These are phyloP conservation scores for Nannochloropsis gaditana DNA, from an alignment of 108 stramenopile genomes.

Conservation along the genomic window DNA sequence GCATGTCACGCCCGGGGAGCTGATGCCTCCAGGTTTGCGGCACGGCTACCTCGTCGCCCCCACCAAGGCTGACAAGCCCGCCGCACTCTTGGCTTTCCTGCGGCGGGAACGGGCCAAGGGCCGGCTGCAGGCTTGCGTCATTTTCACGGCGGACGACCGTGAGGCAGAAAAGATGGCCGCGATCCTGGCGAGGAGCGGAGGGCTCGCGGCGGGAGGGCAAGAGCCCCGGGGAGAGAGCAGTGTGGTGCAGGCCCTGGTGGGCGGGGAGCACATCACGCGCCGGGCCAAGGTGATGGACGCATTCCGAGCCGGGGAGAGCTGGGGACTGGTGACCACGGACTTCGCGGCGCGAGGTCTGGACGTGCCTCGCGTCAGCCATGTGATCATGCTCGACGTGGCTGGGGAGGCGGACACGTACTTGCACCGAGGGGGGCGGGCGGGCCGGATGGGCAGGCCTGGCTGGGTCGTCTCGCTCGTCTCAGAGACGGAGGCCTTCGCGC, in stretches of 20 bases:
- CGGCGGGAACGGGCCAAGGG: slow-evolving; percentile 55
- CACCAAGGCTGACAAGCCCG: slow-evolving; percentile 62
- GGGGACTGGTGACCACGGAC: slow-evolving; percentile 39
- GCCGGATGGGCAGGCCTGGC: slow-evolving; percentile 44
- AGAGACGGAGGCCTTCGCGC: slow-evolving; percentile 50
- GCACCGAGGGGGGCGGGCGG: slow-evolving; percentile 50
- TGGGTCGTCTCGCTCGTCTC: slow-evolving; percentile 40
- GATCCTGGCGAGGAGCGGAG: slow-evolving; percentile 45
- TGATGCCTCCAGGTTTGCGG: slow-evolving; percentile 69
- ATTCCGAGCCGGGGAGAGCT: slow-evolving; percentile 32
- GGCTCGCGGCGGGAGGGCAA: background rate
- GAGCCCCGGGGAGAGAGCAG: background rate
- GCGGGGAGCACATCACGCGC: background rate
- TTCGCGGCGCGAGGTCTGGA: slow-evolving; percentile 52
- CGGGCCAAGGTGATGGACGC: slow-evolving; percentile 42
- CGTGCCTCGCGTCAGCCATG: slow-evolving; percentile 47
- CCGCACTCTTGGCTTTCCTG: slow-evolving; percentile 63
- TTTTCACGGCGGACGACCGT: slow-evolving; percentile 66
- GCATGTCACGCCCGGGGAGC: slow-evolving; percentile 62
- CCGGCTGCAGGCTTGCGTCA: slow-evolving; percentile 57
- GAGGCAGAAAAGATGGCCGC: slow-evolving; percentile 67
- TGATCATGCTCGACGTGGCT: slow-evolving; percentile 47
- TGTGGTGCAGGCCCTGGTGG: slow-evolving; percentile 18
- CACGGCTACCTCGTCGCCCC: slow-evolving; percentile 70
- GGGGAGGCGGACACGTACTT: slow-evolving; percentile 48